These are phyloP conservation scores for Claviceps capensis DNA, from an alignment of 2,329 filamentous ascomycete genomes.

Conservation along the genomic window DNA sequence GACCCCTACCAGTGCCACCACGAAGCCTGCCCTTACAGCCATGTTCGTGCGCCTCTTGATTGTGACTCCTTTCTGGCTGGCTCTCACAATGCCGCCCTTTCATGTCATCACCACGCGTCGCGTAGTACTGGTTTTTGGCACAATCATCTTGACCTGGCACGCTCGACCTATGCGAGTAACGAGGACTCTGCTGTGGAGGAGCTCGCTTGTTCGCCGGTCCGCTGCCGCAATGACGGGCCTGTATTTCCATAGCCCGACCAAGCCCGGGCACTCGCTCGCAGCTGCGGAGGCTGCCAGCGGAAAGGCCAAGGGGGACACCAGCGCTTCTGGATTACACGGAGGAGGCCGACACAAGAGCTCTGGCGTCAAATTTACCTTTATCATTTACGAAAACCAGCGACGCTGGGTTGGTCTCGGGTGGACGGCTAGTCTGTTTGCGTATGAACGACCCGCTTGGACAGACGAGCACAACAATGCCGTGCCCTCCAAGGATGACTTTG, in stretches of 20 bases:
- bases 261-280: conserved; percentile 16
- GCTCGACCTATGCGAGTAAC: conserved; percentile 74
- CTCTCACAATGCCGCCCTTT: conserved; percentile 68
- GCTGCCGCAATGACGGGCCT: conserved; percentile 69
- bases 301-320: conserved; percentile 11
- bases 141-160: conserved; percentile 81
- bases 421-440: conserved; percentile 82
- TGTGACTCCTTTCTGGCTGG: conserved; percentile 77
- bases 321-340: conserved; percentile 12
- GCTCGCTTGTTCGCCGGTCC: conserved; percentile 55
- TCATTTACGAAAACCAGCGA: conserved; percentile 90
- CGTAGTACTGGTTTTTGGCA: conserved; percentile 74
- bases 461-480: conserved; percentile 85
- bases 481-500: conserved; percentile 57
- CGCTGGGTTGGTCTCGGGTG: conserved; percentile 91
- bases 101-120: conserved; percentile 77
- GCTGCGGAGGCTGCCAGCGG: conserved; percentile 12
- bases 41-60: conserved; percentile 82
- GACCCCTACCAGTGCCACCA: conserved; percentile 83
- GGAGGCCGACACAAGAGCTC: conserved; percentile 38
- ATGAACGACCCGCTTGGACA: conserved; percentile 85
- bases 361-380: conserved; percentile 90
- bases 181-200: conserved; percentile 82
- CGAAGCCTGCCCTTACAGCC: conserved; percentile 74
- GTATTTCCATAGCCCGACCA: conserved; percentile 44